These are phyloP conservation scores for Hippophae gyantsensis DNA, from an alignment of 306 rosid genomes.

Conservation along the genomic window DNA sequence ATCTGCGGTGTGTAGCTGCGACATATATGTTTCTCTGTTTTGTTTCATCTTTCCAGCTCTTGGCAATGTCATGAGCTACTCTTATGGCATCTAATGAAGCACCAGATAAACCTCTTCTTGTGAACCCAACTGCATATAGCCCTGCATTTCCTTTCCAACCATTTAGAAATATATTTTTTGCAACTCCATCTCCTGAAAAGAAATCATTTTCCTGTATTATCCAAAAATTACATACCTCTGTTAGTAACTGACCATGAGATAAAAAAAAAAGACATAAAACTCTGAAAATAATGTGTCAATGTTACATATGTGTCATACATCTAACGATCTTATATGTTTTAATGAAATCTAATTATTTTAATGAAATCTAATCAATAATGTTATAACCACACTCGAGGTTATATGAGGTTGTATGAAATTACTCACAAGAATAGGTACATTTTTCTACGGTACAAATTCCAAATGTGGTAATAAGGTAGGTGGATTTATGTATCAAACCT, in stretches of 20 bases:
- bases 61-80: constrained; percentile 82
- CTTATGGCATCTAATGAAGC: constrained; percentile 77
- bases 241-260: constrained; percentile 5
- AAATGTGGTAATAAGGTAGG: neutral
- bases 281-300: too few relatives aligned
- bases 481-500: neutral
- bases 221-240: constrained; percentile 11
- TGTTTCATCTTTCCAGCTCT: constrained; percentile 75
- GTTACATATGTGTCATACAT: too few relatives aligned
- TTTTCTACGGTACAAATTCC: neutral
- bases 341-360: too few relatives aligned
- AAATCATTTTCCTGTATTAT: constrained; percentile 59
- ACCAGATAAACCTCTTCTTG: constrained; percentile 83
- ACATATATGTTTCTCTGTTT: constrained; percentile 52
- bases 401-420: too few relatives aligned
- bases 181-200: constrained; percentile 69
- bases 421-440: too few relatives aligned
- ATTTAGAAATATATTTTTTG: constrained; percentile 71
- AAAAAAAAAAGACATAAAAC: constrained; percentile 3
- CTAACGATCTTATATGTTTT: too few relatives aligned
- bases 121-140: constrained; percentile 87
- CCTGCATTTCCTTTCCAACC: constrained; percentile 90
- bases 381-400: too few relatives aligned
- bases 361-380: too few relatives aligned
- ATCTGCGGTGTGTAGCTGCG: constrained; percentile 71